A percentile compares a stretch with the other conserved stretches of the same genome.
Evolutionary conservation across 2,329 filamentous ascomycete genomes (phyloP).

Genomic region (Tetracladium maxilliforme): DNA sequence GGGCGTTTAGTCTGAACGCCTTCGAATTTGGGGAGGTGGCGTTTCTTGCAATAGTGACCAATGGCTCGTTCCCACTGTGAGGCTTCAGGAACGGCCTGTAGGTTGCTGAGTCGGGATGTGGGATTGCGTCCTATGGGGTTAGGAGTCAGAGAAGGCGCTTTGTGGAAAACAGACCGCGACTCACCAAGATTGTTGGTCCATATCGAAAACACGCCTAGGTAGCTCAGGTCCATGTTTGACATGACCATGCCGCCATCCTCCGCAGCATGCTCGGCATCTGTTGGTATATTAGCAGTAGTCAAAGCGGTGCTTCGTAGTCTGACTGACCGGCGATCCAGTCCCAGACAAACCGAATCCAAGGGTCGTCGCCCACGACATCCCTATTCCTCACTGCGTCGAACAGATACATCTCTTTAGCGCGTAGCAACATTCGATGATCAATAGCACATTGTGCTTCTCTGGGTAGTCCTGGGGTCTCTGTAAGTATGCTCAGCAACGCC

Average conservation of each 20-base stretch:
- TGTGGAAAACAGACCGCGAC: too few species aligned
- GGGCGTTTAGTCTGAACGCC: slow-evolving; percentile 49
- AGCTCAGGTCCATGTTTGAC: slow-evolving; percentile 56
- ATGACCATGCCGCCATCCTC: slow-evolving; percentile 56
- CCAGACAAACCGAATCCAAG: slow-evolving; percentile 69
- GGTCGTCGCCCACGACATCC: slow-evolving; percentile 53
- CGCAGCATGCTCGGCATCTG: slow-evolving; percentile 48
- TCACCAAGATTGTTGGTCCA: slow-evolving; percentile 57
- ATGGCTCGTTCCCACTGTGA: slow-evolving; percentile 47
- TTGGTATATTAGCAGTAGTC: slow-evolving; percentile 8
- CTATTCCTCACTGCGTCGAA: slow-evolving; percentile 52
- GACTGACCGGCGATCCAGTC: slow-evolving; percentile 52
- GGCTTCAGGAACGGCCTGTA: slow-evolving; percentile 28
- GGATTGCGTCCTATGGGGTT: slow-evolving; percentile 27
- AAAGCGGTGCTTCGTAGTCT: neutral
- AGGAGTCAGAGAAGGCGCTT: slow-evolving; percentile 4
- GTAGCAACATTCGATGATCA: slow-evolving; percentile 41
- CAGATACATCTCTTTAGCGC: slow-evolving; percentile 45
- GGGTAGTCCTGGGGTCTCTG: slow-evolving; percentile 29
- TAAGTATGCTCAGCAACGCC: slow-evolving; percentile 28
- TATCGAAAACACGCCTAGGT: slow-evolving; percentile 57
- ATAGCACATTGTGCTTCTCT: slow-evolving; percentile 34
- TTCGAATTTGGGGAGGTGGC: slow-evolving; percentile 45
- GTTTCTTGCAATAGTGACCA: slow-evolving; percentile 46
- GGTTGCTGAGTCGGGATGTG: slow-evolving; percentile 29